These are phyloP conservation scores for Jatropha multifida DNA, from an alignment of 441 rosid genomes.

Conservation along the genomic window DNA sequence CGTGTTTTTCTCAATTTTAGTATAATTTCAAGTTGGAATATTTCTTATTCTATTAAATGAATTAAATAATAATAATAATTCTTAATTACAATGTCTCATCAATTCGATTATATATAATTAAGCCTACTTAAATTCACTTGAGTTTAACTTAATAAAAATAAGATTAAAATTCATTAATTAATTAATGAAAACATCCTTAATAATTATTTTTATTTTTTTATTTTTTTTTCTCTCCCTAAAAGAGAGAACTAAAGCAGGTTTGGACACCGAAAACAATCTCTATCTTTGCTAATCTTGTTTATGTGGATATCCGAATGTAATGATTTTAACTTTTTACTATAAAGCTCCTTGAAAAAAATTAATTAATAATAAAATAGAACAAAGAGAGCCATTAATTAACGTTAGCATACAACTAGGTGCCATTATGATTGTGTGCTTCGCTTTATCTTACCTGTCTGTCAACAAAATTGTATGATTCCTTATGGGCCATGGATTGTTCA, in stretches of 20 bases:
- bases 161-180: too few relatives aligned
- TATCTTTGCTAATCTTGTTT: not conserved
- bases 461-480: conserved; percentile 38
- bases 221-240: not conserved
- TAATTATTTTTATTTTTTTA: not conserved
- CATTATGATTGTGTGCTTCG: conserved; percentile 42
- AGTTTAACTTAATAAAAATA: too few relatives aligned
- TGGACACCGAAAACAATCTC: conserved; percentile 7
- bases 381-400: conserved; percentile 15
- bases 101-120: too few relatives aligned
- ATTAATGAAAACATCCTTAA: too few relatives aligned
- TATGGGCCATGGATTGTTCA: conserved; percentile 26
- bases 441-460: conserved; percentile 37
- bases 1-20: not conserved
- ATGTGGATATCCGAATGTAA: not conserved
- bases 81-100: too few relatives aligned
- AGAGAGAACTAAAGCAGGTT: not conserved
- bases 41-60: too few relatives aligned
- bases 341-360: not conserved
- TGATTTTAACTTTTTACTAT: not conserved
- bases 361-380: not conserved
- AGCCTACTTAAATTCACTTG: too few relatives aligned
- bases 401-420: conserved; percentile 38
- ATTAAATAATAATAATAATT: too few relatives aligned
- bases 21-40: too few relatives aligned